Evolutionary conservation across 1,284 basidiomycete species (phyloP).

Genomic region (Austroboletus sp.): DNA sequence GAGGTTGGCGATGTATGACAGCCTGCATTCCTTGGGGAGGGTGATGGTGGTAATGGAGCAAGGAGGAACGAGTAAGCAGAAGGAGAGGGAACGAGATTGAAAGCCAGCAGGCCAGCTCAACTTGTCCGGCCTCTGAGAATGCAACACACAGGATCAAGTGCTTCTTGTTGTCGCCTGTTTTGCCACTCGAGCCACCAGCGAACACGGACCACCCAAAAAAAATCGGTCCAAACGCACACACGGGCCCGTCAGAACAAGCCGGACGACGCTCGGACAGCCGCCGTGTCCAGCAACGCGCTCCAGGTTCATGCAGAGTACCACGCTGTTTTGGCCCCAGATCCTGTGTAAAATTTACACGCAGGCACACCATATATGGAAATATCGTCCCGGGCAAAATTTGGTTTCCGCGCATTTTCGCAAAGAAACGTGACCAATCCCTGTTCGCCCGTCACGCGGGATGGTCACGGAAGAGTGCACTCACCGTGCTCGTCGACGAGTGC

Average conservation of each 20-base stretch:
- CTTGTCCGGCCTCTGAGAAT: slow-evolving; percentile 30
- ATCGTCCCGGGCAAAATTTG: background rate
- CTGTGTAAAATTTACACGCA: background rate
- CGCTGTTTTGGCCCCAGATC: slow-evolving; percentile 7
- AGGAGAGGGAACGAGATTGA: slow-evolving; percentile 29
- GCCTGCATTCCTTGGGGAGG: slow-evolving; percentile 56
- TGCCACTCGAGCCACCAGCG: background rate
- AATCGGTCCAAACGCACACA: background rate
- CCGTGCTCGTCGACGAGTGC: slow-evolving; percentile 30
- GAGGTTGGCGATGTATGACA: slow-evolving; percentile 54
- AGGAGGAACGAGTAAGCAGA: slow-evolving; percentile 11
- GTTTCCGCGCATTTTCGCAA: slow-evolving; percentile 14
- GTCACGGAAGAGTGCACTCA: slow-evolving; percentile 28
- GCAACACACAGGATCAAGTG: slow-evolving; percentile 33
- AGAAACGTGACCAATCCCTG: slow-evolving; percentile 29
- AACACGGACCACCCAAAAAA: slow-evolving; percentile 9
- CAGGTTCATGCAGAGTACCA: background rate
- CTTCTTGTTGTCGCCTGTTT: slow-evolving; percentile 29
- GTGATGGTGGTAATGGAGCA: slow-evolving; percentile 41
- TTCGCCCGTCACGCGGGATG: slow-evolving; percentile 30
- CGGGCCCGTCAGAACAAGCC: background rate
- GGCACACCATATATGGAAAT: slow-evolving; percentile 12
- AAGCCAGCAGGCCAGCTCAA: slow-evolving; percentile 35
- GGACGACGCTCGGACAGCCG: background rate
- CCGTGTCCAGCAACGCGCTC: background rate